Conservation (phyloP, 164 flowering plant species). For the Chimonanthus salicifolius region DNA sequence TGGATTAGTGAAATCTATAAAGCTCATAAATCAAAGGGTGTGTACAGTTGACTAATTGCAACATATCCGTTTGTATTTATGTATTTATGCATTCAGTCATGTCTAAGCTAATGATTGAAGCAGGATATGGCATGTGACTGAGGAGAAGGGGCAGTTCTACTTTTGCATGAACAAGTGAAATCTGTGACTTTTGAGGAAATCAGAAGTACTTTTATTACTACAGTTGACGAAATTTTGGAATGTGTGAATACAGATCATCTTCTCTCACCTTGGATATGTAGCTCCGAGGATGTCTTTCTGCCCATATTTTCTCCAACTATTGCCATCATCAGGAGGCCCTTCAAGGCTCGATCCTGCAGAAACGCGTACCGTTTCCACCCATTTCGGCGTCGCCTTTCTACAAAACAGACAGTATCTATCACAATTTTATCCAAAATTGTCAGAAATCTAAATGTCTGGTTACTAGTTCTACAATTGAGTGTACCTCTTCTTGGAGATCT, state of each 20-base stretch:
- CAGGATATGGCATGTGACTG: background rate
- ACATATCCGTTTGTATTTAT: background rate
- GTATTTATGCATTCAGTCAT: no score
- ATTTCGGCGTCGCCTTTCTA: conserved; percentile 42
- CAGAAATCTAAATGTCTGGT: background rate
- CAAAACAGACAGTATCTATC: conserved; percentile 2
- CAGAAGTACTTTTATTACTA: background rate
- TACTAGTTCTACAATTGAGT: background rate
- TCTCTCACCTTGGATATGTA: conserved; percentile 65
- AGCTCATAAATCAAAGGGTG: background rate
- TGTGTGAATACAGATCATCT: background rate
- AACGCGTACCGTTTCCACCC: conserved; percentile 42
- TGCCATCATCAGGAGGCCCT: conserved; percentile 75
- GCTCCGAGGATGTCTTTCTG: conserved; percentile 94
- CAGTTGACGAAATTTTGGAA: background rate
- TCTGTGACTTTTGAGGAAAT: background rate
- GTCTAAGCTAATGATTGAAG: background rate
- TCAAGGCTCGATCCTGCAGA: conserved; percentile 52
- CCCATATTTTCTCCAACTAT: conserved; percentile 96
- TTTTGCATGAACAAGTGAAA: background rate
- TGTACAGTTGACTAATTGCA: background rate
- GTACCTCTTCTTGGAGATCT: conserved; percentile 43
- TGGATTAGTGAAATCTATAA: background rate
- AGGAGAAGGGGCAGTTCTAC: background rate
- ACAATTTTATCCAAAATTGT: background rate